A percentile compares a stretch with the other conserved stretches of the same genome.
phyloP scores from a whole-genome alignment of 2,329 filamentous ascomycete genomes.

The Thermothelomyces thermophilus region DNA sequence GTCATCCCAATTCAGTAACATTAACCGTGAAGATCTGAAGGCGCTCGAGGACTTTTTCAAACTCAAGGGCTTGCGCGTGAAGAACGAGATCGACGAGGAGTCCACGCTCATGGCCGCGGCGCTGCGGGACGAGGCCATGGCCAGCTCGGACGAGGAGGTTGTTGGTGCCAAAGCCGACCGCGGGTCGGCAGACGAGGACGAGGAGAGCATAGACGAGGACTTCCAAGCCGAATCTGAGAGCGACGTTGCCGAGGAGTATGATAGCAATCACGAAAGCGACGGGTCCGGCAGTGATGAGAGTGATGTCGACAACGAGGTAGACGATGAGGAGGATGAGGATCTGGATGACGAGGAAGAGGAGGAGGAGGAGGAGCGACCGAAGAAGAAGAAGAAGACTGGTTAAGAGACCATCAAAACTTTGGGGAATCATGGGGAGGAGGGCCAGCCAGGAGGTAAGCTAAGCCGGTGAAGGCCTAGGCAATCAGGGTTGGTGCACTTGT shows the following conservation, averaged over 20 bases:
- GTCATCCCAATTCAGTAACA: constrained; percentile 97
- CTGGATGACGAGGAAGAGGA: constrained; percentile 37
- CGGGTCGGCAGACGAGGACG: constrained; percentile 91
- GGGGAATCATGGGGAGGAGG: no score
- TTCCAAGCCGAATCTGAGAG: constrained; percentile 89
- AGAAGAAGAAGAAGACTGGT: constrained; percentile 39
- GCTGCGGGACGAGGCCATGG: constrained; percentile 75
- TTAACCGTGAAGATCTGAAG: constrained; percentile 96
- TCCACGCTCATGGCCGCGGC: constrained; percentile 73
- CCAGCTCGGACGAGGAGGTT: constrained; percentile 76
- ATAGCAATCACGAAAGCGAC: constrained; percentile 83
- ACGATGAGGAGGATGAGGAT: constrained; percentile 41
- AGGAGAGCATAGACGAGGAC: constrained; percentile 92
- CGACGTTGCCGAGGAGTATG: constrained; percentile 93
- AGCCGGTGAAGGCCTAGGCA: not conserved
- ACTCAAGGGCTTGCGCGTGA: constrained; percentile 86
- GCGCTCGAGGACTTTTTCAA: constrained; percentile 97
- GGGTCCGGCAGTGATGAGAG: constrained; percentile 63
- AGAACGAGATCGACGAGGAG: constrained; percentile 98
- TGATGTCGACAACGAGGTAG: constrained; percentile 46
- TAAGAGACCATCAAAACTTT: no score
- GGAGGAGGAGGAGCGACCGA: constrained; percentile 32
- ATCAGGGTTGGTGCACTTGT: not conserved
- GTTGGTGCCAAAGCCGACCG: constrained; percentile 65
- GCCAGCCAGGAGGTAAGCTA: no score